Evolutionary conservation across 1,284 basidiomycete species (phyloP).

Genomic region (Ganoderma boninense): DNA sequence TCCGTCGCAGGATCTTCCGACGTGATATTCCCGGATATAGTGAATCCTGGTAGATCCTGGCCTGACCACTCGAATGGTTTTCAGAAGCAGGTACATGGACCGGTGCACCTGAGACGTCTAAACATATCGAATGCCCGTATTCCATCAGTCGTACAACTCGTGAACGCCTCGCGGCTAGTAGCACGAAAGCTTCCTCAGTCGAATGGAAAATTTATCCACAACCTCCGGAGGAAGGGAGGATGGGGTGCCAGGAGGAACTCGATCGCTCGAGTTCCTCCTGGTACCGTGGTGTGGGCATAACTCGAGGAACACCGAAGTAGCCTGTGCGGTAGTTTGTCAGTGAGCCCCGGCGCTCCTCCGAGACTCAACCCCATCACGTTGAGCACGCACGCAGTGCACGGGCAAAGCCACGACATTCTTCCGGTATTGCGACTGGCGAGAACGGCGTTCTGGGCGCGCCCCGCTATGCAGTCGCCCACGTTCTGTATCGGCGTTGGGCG

Average conservation of each 20-base stretch:
- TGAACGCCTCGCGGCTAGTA: neutral
- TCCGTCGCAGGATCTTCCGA: slow-evolving; percentile 16
- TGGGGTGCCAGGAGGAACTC: neutral
- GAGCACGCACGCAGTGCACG: neutral
- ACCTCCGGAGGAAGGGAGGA: neutral
- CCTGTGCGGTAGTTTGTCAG: slow-evolving; percentile 8
- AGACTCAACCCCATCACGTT: neutral
- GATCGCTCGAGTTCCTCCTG: neutral
- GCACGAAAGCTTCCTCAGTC: neutral
- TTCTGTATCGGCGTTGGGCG: neutral
- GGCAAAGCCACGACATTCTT: slow-evolving; percentile 21
- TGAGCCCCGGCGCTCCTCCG: slow-evolving; percentile 15
- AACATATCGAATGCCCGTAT: neutral
- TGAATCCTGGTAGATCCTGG: neutral
- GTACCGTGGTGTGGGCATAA: neutral
- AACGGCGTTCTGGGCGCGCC: neutral
- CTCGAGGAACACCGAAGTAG: slow-evolving; percentile 14
- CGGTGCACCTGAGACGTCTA: neutral
- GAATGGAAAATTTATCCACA: neutral
- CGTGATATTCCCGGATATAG: slow-evolving; percentile 7
- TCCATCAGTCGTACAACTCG: neutral
- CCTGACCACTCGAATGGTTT: neutral
- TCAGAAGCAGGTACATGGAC: neutral
- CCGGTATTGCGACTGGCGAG: slow-evolving; percentile 20
- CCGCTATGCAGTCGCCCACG: slow-evolving; percentile 9